phyloP scores from a whole-genome alignment of 306 rosid genomes.

The Gleditsia sinensis region DNA sequence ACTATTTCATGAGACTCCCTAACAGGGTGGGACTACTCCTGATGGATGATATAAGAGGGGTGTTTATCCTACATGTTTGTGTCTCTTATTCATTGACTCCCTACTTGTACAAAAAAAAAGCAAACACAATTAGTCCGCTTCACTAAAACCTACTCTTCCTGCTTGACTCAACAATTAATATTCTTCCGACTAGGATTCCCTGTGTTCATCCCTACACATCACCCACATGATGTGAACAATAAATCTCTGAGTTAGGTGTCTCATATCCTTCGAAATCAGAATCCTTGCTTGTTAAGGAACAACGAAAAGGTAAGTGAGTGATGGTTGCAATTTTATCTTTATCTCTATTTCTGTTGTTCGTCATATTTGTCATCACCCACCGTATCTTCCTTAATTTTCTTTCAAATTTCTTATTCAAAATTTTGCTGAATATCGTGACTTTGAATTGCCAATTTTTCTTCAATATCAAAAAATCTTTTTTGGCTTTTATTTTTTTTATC shows the following conservation, averaged over 20 bases:
- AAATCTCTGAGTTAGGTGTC: neutral
- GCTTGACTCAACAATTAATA: neutral
- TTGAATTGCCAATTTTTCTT: neutral
- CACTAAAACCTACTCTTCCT: neutral
- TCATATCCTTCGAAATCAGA: constrained; percentile 6
- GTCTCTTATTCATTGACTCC: too few relatives aligned
- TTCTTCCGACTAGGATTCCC: neutral
- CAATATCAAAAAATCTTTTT: neutral
- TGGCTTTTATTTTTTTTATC: constrained; percentile 1
- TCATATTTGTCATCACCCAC: neutral
- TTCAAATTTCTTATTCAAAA: neutral
- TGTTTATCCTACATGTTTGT: too few relatives aligned
- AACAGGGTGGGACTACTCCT: too few relatives aligned
- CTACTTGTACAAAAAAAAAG: too few relatives aligned
- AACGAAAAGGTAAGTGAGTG: neutral
- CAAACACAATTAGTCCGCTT: neutral
- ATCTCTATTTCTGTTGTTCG: neutral
- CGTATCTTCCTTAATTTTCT: neutral
- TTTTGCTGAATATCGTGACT: neutral
- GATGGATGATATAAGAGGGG: too few relatives aligned
- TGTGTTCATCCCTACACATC: neutral
- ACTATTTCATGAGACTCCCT: too few relatives aligned
- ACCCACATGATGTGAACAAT: neutral
- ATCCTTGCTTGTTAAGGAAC: constrained; percentile 45
- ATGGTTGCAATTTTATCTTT: neutral